A percentile compares a stretch with the other conserved stretches of the same genome.
Evolutionary conservation across 179 eudicot species (phyloP).

Genomic region (Beta lomatogona): DNA sequence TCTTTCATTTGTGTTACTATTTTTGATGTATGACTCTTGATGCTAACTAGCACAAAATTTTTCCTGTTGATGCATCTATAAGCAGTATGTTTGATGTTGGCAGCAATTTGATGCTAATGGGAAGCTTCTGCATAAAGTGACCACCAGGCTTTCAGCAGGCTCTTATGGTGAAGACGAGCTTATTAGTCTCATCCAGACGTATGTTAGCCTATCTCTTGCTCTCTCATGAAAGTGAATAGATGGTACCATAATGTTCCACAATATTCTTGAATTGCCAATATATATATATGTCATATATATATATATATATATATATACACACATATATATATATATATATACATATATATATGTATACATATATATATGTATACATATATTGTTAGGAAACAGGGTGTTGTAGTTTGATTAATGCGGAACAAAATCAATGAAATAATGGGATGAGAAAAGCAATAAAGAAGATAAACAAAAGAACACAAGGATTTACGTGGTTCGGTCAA

Average conservation of each 20-base stretch:
- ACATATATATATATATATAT: no score
- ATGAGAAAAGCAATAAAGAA: no score
- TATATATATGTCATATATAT: neutral
- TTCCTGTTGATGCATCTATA: constrained; percentile 12
- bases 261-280: neutral
- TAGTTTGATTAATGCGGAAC: no score
- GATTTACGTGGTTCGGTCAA: no score
- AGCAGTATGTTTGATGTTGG: constrained; percentile 19
- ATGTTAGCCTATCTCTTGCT: constrained; percentile 28
- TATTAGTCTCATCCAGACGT: constrained; percentile 94
- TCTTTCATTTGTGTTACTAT: neutral
- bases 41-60: neutral
- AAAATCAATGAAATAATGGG: no score
- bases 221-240: neutral
- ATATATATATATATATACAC: no score
- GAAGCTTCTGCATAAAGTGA: constrained; percentile 62
- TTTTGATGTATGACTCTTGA: neutral
- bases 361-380: no score
- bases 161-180: constrained; percentile 93
- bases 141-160: constrained; percentile 66
- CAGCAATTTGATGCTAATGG: constrained; percentile 93
- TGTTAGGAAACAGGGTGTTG: no score
- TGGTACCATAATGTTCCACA: neutral
- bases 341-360: no score
- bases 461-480: no score